A percentile compares a stretch with the other conserved stretches of the same genome.
Conservation (phyloP, 108 stramenopile species). For the Poteriospumella lacustris region DNA sequence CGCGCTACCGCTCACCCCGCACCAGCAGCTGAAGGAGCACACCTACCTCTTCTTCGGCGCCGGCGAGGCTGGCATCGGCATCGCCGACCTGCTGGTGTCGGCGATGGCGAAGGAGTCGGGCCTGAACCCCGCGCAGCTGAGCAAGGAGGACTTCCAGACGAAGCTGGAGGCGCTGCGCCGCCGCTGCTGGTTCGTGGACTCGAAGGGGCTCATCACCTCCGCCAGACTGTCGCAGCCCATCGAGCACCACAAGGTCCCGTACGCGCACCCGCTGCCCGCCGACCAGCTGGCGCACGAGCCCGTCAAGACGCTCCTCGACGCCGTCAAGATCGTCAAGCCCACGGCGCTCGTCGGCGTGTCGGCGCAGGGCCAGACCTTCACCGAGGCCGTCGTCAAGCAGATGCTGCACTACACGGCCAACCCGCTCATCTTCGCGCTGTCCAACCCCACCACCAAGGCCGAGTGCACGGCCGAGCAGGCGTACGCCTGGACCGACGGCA, state of each 20-base stretch:
- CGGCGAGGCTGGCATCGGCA: slow-evolving; percentile 48
- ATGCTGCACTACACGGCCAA: slow-evolving; percentile 69
- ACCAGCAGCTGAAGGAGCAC: slow-evolving; percentile 23
- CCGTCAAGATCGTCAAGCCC: slow-evolving; percentile 62
- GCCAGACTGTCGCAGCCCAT: slow-evolving; percentile 34
- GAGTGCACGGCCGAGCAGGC: slow-evolving; percentile 96
- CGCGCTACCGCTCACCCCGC: background rate
- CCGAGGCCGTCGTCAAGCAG: slow-evolving; percentile 48
- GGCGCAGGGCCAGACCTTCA: slow-evolving; percentile 69
- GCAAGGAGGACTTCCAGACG: slow-evolving; percentile 33
- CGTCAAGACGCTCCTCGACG: slow-evolving; percentile 30
- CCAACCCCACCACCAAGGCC: slow-evolving; percentile 89
- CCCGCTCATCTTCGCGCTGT: slow-evolving; percentile 92
- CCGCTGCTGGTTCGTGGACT: slow-evolving; percentile 57
- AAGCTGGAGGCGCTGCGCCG: slow-evolving; percentile 48
- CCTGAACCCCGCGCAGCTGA: background rate
- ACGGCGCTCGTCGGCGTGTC: slow-evolving; percentile 85
- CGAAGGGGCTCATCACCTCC: slow-evolving; percentile 57
- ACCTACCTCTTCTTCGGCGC: slow-evolving; percentile 46
- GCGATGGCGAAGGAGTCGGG: slow-evolving; percentile 28
- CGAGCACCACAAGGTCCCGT: slow-evolving; percentile 58
- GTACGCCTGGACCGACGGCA: slow-evolving; percentile 87
- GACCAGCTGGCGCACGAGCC: slow-evolving; percentile 25
- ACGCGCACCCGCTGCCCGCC: slow-evolving; percentile 43
- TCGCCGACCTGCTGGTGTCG: slow-evolving; percentile 36